A percentile compares a stretch with the other conserved stretches of the same genome.
Evolutionary conservation across 176 grass and related monocot species (phyloP).

Genomic region (Eragrostis nindensis): DNA sequence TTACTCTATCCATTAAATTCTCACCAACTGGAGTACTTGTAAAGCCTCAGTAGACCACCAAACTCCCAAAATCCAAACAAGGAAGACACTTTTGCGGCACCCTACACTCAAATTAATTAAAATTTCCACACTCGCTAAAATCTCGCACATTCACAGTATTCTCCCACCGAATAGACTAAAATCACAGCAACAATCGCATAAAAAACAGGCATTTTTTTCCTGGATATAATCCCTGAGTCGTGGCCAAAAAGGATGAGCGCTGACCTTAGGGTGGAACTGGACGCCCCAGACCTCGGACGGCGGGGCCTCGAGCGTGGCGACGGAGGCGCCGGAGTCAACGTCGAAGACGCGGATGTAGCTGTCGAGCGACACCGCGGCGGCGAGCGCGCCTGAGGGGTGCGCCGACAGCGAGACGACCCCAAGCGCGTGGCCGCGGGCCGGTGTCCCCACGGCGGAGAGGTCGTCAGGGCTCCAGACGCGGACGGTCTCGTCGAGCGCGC

Average conservation of each 20-base stretch:
- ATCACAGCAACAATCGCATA: background rate
- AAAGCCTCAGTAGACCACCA: background rate
- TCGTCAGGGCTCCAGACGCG: conserved; percentile 76
- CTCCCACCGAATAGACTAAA: background rate
- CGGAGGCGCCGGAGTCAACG: conserved; percentile 62
- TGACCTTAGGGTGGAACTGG: conserved; percentile 92
- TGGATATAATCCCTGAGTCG: background rate
- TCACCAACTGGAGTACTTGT: background rate
- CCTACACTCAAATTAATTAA: background rate
- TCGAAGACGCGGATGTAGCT: conserved; percentile 85
- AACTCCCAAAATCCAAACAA: background rate
- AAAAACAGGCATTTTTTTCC: background rate
- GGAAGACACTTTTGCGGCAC: background rate
- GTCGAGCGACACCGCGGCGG: conserved; percentile 75
- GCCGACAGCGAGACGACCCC: conserved; percentile 74
- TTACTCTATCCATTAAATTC: background rate
- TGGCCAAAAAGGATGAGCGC: background rate
- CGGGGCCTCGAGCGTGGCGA: conserved; percentile 75
- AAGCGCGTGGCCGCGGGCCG: conserved; percentile 58
- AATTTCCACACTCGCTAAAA: background rate
- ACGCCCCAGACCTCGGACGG: conserved; percentile 95
- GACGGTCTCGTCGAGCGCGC: conserved; percentile 83
- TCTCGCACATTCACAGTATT: background rate
- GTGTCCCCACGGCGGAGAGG: conserved; percentile 50
- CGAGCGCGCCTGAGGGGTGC: conserved; percentile 67